Base-by-base conservation (phyloP, 2,329 filamentous ascomycete genomes). In the Microascus cirrosus region DNA sequence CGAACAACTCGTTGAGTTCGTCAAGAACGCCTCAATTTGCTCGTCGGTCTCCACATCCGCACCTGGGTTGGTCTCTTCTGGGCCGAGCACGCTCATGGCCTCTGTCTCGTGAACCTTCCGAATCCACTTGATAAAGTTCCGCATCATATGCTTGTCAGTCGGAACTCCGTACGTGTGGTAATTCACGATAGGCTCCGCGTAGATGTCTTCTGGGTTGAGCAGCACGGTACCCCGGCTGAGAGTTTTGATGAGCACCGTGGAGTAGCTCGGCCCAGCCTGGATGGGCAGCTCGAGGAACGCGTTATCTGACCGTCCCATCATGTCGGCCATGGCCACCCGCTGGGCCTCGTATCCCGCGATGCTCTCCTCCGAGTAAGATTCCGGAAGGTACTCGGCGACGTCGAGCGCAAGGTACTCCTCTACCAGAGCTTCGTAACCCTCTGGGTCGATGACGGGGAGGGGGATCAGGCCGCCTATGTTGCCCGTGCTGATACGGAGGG, bases 111-210 rank as follows among this genome's bases (percentile, higher is more conserved):
- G 61, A 25, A 70, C 67, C 13, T 71, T 65, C 13, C 77, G 74
- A 0, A 72, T 67, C 39, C 75, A 72, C 52, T 71, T 61, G 60
- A 80, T 65, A 3, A 71, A 76, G 60, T 81, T 76, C 32, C 71
- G 69, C 18, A 78, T 58, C 1, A 77, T 75, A 35, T 72, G 63
- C 1, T 78, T 65, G 59, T 81, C 77, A 13, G 71, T 67, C 42
- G 75, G 75, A 3, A 70, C 68, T 53, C 69, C 66, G 74, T 66
- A 77, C 61, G 72, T 77, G 61, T 74, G 73, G 67, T 78, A 78
- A 57, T 71, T 67, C 59, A 81, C 80, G 15, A 75, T 65, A 0
- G 80, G 80, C 15, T 74, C 71, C 52, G 80, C 79, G 22, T 76
- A 75, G 0, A 79, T 79, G 63, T 82, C 73, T 0, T 73, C 67